Evolutionary conservation across 2,329 filamentous ascomycete species (phyloP).

Genomic region (Colletotrichum lupini): DNA sequence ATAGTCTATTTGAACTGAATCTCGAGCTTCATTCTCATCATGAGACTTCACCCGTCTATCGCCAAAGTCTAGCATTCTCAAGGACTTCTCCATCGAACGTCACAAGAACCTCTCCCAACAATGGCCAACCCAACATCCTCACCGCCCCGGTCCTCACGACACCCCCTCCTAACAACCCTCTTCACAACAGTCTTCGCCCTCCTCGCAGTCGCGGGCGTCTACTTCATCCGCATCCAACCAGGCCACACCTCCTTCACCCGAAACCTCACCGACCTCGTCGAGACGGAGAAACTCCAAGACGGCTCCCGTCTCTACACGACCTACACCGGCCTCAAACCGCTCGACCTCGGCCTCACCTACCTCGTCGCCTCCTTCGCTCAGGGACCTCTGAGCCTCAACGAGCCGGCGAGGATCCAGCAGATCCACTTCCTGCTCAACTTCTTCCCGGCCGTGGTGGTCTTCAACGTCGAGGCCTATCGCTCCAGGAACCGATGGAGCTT

Average conservation of each 20-base stretch:
- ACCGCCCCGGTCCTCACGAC: not conserved
- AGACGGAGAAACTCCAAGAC: not conserved
- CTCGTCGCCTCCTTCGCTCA: not conserved
- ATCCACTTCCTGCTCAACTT: not conserved
- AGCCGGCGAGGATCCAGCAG: not conserved
- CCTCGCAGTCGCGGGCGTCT: not conserved
- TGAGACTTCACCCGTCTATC: not conserved
- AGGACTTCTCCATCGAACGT: not conserved
- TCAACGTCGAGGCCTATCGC: not conserved
- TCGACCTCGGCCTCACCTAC: not conserved
- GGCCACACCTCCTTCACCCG: not conserved
- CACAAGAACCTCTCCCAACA: not conserved
- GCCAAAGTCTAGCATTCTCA: not conserved
- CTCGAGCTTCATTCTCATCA: not conserved
- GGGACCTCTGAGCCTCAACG: not conserved
- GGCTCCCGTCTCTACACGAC: not conserved
- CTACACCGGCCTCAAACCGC: not conserved
- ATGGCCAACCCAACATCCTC: not conserved
- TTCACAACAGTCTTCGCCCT: not conserved
- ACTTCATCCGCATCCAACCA: not conserved
- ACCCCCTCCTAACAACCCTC: not conserved
- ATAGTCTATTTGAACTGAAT: no score
- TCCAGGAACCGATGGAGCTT: not conserved
- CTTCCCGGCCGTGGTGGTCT: not conserved
- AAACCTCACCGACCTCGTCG: not conserved